phyloP scores from a whole-genome alignment of 148 eudicot genomes.

The Rhododendron simsii region DNA sequence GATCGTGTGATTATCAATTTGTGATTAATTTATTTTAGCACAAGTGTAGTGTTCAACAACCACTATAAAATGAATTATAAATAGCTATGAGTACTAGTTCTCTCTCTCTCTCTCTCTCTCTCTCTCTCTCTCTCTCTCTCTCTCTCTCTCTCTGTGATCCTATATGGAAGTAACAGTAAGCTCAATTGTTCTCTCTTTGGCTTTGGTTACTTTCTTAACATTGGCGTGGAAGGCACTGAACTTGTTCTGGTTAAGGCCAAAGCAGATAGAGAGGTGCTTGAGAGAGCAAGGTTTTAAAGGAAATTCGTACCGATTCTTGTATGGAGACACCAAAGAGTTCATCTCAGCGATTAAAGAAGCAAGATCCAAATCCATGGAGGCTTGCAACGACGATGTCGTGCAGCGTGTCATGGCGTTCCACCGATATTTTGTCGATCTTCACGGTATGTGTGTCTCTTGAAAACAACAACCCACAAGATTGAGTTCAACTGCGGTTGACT shows the following conservation, averaged over 20 bases:
- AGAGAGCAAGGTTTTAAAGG: conserved; percentile 34
- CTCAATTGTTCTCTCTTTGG: background rate
- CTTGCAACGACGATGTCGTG: background rate
- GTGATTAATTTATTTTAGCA: no score
- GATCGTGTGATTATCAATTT: no score
- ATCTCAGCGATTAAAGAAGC: background rate
- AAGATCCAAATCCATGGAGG: background rate
- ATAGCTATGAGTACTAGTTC: no score
- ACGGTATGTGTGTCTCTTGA: background rate
- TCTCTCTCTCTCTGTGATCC: background rate
- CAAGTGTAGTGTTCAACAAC: no score
- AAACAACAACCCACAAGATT: background rate
- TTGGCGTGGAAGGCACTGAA: conserved; percentile 11
- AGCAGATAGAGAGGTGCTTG: conserved; percentile 23
- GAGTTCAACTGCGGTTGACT: no score
- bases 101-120: background rate
- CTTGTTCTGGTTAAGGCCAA: conserved; percentile 27
- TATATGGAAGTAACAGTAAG: background rate
- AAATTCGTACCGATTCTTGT: conserved; percentile 20
- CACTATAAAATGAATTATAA: no score
- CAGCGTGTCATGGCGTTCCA: background rate
- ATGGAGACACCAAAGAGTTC: conserved; percentile 30
- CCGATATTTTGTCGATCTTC: background rate
- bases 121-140: background rate
- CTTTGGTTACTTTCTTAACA: background rate